Percentiles rank a stretch among this genome's conserved stretches.
Evolutionary conservation across 1,284 basidiomycete species (phyloP).

Genomic region (Puccinia sorghi): DNA sequence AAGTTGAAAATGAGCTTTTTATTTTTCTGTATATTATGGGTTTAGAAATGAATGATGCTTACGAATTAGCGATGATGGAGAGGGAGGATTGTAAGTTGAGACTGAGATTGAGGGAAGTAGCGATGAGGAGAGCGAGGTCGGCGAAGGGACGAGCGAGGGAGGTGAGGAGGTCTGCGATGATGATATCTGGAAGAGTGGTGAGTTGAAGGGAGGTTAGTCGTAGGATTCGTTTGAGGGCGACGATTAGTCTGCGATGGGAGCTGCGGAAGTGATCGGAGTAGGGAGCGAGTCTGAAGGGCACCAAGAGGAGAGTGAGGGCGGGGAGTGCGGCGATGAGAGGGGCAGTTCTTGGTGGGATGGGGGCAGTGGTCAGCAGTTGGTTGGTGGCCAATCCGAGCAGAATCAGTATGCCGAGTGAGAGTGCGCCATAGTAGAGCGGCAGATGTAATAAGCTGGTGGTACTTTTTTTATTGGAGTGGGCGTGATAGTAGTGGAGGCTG

Average conservation of each 20-base stretch:
- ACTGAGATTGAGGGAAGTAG: conserved; percentile 66
- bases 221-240: background rate
- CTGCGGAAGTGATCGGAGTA: conserved; percentile 62
- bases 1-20: background rate
- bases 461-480: background rate
- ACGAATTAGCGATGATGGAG: conserved; percentile 15
- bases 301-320: background rate
- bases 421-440: background rate
- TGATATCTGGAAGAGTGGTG: conserved; percentile 77
- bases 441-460: background rate
- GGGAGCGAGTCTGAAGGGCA: background rate
- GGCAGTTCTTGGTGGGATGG: no score
- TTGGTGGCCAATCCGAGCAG: background rate
- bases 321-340: background rate
- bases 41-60: background rate
- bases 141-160: conserved; percentile 96
- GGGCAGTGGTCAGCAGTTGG: background rate
- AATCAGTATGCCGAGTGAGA: background rate
- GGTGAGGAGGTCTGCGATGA: conserved; percentile 92
- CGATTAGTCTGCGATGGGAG: background rate
- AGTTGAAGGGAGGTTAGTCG: background rate
- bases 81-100: conserved; percentile 32
- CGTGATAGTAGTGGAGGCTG: background rate
- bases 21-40: background rate
- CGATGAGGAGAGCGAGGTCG: conserved; percentile 84